Evolutionary conservation across 495 filamentous ascomycete genomes (phyloP).

Genomic region (Rusavskia elegans): DNA sequence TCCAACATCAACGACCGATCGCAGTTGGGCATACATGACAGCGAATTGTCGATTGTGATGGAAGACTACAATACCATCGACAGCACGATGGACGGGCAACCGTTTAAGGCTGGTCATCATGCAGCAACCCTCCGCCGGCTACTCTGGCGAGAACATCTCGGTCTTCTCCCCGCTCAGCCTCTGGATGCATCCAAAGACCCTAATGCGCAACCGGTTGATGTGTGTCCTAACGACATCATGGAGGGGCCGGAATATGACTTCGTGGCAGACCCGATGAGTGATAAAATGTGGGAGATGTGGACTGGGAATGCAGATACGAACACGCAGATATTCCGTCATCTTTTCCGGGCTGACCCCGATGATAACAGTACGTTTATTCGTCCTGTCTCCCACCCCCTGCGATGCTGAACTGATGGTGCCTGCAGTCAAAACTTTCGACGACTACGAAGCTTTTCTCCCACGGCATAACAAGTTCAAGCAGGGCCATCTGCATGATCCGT

Average conservation of each 20-base stretch:
- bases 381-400: not conserved
- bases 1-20: conserved; percentile 91
- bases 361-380: conserved; percentile 40
- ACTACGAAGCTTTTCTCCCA: conserved; percentile 68
- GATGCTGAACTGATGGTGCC: not conserved
- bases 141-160: conserved; percentile 88
- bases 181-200: conserved; percentile 55
- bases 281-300: conserved; percentile 77
- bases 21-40: conserved; percentile 79
- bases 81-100: conserved; percentile 61
- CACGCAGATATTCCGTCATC: conserved; percentile 65
- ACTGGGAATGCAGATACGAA: conserved; percentile 59
- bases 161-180: conserved; percentile 58
- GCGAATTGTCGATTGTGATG: conserved; percentile 83
- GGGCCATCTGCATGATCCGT: conserved; percentile 72
- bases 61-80: conserved; percentile 64
- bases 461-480: conserved; percentile 48
- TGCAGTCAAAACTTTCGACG: conserved; percentile 65
- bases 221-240: conserved; percentile 50
- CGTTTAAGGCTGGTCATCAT: conserved; percentile 57
- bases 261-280: conserved; percentile 66
- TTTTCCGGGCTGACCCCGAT: conserved; percentile 92
- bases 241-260: conserved; percentile 55
- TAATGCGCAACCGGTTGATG: conserved; percentile 69
- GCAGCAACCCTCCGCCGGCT: conserved; percentile 69